Conservation (phyloP, 495 filamentous ascomycete species). For the Diplogelasinospora grovesii region DNA sequence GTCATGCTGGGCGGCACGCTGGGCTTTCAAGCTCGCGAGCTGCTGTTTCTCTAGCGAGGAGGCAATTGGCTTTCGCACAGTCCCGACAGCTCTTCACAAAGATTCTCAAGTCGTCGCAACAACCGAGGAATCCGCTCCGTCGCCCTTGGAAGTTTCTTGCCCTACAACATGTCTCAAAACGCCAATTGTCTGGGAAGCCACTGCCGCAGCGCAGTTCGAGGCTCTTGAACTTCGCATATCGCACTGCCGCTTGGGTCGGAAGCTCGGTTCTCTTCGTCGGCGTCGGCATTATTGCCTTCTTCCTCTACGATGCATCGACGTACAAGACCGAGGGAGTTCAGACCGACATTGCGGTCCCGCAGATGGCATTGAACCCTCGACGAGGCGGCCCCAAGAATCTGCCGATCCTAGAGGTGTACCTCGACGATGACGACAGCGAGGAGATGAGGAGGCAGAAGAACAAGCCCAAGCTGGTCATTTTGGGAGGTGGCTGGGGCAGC, state of each 20-base stretch:
- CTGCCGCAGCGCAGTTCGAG: constrained; percentile 38
- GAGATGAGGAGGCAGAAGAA: constrained; percentile 62
- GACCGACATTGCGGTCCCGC: constrained; percentile 74
- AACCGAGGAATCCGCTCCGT: not conserved
- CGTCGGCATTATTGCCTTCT: constrained; percentile 66
- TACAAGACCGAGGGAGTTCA: constrained; percentile 59
- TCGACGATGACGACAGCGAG: constrained; percentile 79
- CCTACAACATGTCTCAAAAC: constrained; percentile 10
- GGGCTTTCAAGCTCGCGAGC: constrained; percentile 1
- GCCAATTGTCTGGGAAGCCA: constrained; percentile 41
- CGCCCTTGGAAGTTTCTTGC: constrained; percentile 6
- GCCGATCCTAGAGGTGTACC: constrained; percentile 76
- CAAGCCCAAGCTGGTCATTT: constrained; percentile 85
- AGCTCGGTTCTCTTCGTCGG: constrained; percentile 40
- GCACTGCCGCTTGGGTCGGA: constrained; percentile 44
- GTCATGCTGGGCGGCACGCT: constrained; percentile 7
- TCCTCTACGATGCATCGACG: constrained; percentile 89
- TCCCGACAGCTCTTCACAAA: constrained; percentile 2
- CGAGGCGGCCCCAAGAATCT: constrained; percentile 93
- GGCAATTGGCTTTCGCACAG: constrained; percentile 2
- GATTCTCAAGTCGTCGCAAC: not conserved
- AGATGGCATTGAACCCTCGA: constrained; percentile 71
- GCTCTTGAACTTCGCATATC: constrained; percentile 44
- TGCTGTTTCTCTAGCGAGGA: not conserved
- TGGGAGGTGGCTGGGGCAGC: constrained; percentile 94